These are phyloP conservation scores for Penicillium sp. DNA, from an alignment of 2,329 filamentous ascomycete genomes.

Conservation along the genomic window DNA sequence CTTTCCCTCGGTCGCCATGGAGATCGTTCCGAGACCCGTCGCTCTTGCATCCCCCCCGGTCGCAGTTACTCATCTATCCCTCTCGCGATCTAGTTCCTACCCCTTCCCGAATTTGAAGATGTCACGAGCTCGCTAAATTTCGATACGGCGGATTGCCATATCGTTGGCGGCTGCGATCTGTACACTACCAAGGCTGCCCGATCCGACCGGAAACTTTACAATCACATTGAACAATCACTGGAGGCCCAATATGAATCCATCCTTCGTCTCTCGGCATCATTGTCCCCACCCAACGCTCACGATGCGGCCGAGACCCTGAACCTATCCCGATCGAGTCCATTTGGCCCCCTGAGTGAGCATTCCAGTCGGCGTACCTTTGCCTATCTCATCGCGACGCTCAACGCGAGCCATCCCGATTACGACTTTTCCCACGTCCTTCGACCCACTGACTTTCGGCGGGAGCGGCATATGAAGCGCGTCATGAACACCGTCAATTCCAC, in stretches of 20 bases:
- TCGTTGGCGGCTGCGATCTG: conserved; percentile 90
- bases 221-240: conserved; percentile 87
- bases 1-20: conserved; percentile 10
- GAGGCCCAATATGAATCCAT: conserved; percentile 90
- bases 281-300: conserved; percentile 79
- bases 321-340: conserved; percentile 84
- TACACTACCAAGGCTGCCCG: conserved; percentile 97
- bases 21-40: background rate
- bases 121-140: conserved; percentile 94
- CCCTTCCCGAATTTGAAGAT: conserved; percentile 85
- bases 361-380: conserved; percentile 90
- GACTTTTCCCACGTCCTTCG: conserved; percentile 93
- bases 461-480: conserved; percentile 75
- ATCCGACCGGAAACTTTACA: conserved; percentile 95
- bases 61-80: background rate
- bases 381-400: conserved; percentile 93
- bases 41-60: background rate
- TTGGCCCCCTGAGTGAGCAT: conserved; percentile 84
- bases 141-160: conserved; percentile 87
- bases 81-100: conserved; percentile 70
- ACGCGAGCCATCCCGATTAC: conserved; percentile 94
- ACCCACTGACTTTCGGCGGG: conserved; percentile 85
- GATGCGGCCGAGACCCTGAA: conserved; percentile 68
- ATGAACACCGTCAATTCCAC: conserved; percentile 88
- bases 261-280: conserved; percentile 78